Percentiles rank a stretch among this genome's conserved stretches.
phyloP scores from a whole-genome alignment of 2,329 filamentous ascomycete species.

The Penicillium sp. region DNA sequence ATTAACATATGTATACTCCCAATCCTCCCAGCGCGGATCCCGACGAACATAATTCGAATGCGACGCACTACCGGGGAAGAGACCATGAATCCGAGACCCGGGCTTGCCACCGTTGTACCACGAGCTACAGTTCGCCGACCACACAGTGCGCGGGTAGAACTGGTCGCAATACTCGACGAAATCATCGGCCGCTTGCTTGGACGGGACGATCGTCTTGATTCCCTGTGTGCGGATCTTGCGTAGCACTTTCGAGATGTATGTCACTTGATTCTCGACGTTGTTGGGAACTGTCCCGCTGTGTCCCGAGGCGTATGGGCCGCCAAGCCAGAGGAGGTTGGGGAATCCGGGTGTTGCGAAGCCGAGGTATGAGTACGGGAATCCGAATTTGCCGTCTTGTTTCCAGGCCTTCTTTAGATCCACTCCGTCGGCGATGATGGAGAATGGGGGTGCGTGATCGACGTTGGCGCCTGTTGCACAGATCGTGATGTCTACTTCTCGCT shows the following conservation, averaged over 20 bases:
- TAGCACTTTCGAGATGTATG: slow-evolving; percentile 65
- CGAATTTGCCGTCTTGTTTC: slow-evolving; percentile 55
- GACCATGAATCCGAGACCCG: slow-evolving; percentile 63
- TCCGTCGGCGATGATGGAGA: slow-evolving; percentile 59
- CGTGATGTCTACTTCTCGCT: slow-evolving; percentile 61
- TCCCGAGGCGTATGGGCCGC: slow-evolving; percentile 61
- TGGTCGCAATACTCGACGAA: slow-evolving; percentile 46
- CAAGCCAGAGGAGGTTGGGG: slow-evolving; percentile 66
- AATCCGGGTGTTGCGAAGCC: slow-evolving; percentile 64
- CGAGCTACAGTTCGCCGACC: slow-evolving; percentile 58
- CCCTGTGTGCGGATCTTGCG: slow-evolving; percentile 67
- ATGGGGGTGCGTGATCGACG: slow-evolving; percentile 58
- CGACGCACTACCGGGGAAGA: slow-evolving; percentile 68
- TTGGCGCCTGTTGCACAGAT: slow-evolving; percentile 70
- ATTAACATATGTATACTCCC: slow-evolving; percentile 53
- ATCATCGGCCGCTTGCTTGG: slow-evolving; percentile 61
- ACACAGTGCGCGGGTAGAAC: slow-evolving; percentile 54
- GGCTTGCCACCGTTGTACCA: slow-evolving; percentile 70
- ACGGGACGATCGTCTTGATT: slow-evolving; percentile 62
- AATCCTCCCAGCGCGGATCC: slow-evolving; percentile 62
- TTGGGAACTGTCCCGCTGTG: slow-evolving; percentile 67
- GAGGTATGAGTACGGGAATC: slow-evolving; percentile 68
- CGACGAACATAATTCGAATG: slow-evolving; percentile 60
- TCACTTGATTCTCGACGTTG: slow-evolving; percentile 64
- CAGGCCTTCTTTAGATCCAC: slow-evolving; percentile 58